A percentile compares a stretch with the other conserved stretches of the same genome.
Evolutionary conservation across 768 basidiomycete species (phyloP).

Genomic region (Leccinum barrowsii): DNA sequence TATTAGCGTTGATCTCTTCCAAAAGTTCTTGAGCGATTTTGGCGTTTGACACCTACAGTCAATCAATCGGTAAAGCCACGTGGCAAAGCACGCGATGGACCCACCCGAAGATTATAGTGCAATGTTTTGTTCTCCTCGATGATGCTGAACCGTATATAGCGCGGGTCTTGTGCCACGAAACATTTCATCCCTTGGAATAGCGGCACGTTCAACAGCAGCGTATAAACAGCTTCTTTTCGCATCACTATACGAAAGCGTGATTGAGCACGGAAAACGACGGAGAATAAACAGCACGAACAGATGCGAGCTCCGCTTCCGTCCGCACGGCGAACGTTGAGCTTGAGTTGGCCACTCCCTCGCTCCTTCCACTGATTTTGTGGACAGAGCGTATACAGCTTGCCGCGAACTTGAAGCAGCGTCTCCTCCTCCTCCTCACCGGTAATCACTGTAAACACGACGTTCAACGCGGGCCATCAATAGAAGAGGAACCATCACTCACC

Average conservation of each 20-base stretch:
- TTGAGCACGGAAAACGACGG: conserved; percentile 7
- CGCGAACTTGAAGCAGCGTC: conserved; percentile 71
- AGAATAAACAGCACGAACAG: conserved; percentile 34
- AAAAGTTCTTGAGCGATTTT: conserved; percentile 70
- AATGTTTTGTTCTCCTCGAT: conserved; percentile 57
- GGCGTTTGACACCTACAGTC: conserved; percentile 54
- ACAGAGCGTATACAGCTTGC: conserved; percentile 66
- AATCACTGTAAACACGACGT: conserved; percentile 40
- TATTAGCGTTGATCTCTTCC: conserved; percentile 47
- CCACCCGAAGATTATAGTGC: conserved; percentile 75
- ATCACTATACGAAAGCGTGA: conserved; percentile 49
- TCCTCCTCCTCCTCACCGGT: conserved; percentile 85
- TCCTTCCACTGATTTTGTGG: conserved; percentile 70
- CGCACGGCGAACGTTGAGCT: conserved; percentile 58
- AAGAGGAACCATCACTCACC: conserved; percentile 36
- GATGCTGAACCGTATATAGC: conserved; percentile 73
- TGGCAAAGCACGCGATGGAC: conserved; percentile 19
- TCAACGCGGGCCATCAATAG: neutral
- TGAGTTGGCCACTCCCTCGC: conserved; percentile 67
- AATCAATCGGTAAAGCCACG: neutral
- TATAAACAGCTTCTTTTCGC: conserved; percentile 81
- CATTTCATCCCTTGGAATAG: conserved; percentile 79
- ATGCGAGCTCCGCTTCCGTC: conserved; percentile 71
- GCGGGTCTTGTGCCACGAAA: conserved; percentile 68
- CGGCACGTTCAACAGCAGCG: conserved; percentile 68